Conservation (phyloP, 225 moss, liverwort and hornwort species). For the Rhytidiadelphus loreus region DNA sequence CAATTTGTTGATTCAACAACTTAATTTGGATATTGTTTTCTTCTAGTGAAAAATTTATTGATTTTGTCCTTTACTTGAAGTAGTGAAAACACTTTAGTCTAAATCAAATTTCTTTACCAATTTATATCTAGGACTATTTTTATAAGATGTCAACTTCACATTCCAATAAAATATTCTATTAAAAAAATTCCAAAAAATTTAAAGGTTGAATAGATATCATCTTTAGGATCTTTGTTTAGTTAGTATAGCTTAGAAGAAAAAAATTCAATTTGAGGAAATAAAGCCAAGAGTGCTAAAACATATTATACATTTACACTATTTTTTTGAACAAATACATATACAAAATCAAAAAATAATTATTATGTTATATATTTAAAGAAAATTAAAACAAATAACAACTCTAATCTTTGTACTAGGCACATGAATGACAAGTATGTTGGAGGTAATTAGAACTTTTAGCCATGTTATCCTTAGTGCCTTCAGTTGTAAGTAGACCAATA, state of each 20-base stretch:
- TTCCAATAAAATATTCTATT: too few species aligned
- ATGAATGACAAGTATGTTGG: not conserved
- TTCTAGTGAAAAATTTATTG: not conserved
- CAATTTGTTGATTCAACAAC: not conserved
- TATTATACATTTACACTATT: too few species aligned
- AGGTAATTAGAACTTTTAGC: not conserved
- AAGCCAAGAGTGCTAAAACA: not conserved
- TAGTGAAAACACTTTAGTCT: not conserved
- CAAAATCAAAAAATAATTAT: not conserved
- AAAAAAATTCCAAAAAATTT: too few species aligned
- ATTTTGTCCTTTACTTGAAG: not conserved
- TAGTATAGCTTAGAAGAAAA: too few species aligned
- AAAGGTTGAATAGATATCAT: too few species aligned
- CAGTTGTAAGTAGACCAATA: not conserved
- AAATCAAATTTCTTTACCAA: not conserved
- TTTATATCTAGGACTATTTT: not conserved
- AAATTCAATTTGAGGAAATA: not conserved
- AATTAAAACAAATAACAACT: too few species aligned
- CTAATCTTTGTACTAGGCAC: not conserved
- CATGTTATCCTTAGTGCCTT: not conserved
- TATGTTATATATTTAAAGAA: not conserved
- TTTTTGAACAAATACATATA: rapidly evolving
- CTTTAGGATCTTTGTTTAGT: too few species aligned
- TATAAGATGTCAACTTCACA: too few species aligned
- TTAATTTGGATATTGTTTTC: not conserved